Evolutionary conservation across 1,139 yeast genomes (phyloP).

Genomic region (Suhomyces anneliseae): DNA sequence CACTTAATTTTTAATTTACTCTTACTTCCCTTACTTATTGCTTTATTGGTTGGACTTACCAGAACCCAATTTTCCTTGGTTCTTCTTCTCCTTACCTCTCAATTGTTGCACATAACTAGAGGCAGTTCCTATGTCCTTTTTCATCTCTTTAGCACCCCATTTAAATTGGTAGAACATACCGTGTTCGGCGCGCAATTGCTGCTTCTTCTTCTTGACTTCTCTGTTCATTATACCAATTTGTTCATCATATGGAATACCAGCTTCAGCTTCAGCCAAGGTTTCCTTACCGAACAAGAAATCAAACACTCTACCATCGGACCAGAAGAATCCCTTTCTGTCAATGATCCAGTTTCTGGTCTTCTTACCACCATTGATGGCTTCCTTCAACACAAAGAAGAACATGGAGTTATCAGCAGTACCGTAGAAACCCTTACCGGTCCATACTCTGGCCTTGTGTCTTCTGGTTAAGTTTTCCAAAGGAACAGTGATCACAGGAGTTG

Average conservation of each 20-base stretch:
- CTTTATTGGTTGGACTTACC: constrained; percentile 2
- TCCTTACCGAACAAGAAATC: constrained; percentile 81
- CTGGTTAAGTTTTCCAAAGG: constrained; percentile 59
- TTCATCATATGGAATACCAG: constrained; percentile 68
- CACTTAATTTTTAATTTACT: not conserved
- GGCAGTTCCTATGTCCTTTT: constrained; percentile 29
- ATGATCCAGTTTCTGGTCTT: constrained; percentile 66
- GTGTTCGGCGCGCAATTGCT: constrained; percentile 38
- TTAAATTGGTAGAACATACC: constrained; percentile 45
- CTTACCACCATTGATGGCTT: constrained; percentile 38
- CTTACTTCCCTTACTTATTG: not conserved
- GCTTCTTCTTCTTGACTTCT: constrained; percentile 41
- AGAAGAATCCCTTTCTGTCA: constrained; percentile 77
- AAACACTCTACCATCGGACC: constrained; percentile 89
- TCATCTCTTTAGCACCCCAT: constrained; percentile 36
- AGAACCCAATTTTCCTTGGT: constrained; percentile 8
- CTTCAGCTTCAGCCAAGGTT: constrained; percentile 70
- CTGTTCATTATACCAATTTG: constrained; percentile 44
- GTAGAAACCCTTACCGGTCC: constrained; percentile 85
- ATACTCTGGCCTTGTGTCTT: constrained; percentile 64
- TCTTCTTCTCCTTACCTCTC: constrained; percentile 4
- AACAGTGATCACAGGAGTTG: constrained; percentile 72
- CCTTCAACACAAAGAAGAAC: constrained; percentile 72
- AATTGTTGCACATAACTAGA: constrained; percentile 17
- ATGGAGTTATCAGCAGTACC: constrained; percentile 77